phyloP scores from a whole-genome alignment of 108 stramenopile genomes.

The Cyclotella sp. region DNA sequence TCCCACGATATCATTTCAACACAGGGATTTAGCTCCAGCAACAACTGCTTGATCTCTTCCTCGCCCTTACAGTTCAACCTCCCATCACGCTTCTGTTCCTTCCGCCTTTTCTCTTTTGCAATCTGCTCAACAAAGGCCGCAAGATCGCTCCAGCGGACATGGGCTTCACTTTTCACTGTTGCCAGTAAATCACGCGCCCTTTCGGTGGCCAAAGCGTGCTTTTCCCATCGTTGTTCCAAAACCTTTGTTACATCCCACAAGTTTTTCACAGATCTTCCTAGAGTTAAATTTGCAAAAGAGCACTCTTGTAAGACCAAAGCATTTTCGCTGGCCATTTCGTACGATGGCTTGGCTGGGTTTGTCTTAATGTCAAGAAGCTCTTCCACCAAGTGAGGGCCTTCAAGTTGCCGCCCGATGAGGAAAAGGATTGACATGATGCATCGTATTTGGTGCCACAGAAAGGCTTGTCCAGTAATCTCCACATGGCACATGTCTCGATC shows the following conservation, averaged over 20 bases:
- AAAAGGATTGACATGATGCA: constrained; percentile 95
- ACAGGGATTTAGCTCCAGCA: background rate
- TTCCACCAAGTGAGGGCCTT: constrained; percentile 77
- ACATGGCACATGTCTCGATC: constrained; percentile 70
- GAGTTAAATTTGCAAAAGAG: constrained; percentile 69
- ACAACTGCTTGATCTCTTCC: constrained; percentile 17
- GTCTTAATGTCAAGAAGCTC: constrained; percentile 85
- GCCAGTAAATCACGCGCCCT: constrained; percentile 73
- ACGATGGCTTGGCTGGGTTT: constrained; percentile 93
- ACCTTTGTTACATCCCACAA: constrained; percentile 73
- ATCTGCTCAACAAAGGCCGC: constrained; percentile 56
- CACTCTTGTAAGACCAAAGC: constrained; percentile 95
- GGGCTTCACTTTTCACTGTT: constrained; percentile 40
- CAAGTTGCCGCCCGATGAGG: constrained; percentile 88
- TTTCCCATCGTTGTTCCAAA: constrained; percentile 81
- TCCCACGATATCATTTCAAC: constrained; percentile 30
- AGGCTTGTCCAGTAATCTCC: constrained; percentile 93
- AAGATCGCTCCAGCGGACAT: constrained; percentile 61
- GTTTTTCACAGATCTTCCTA: constrained; percentile 76
- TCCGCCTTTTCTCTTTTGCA: constrained; percentile 56
- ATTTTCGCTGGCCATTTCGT: constrained; percentile 88
- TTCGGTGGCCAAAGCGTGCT: constrained; percentile 68
- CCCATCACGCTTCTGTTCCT: constrained; percentile 43
- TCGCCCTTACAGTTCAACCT: background rate
- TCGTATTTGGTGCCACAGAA: constrained; percentile 99